These are phyloP conservation scores for Aspergillus sp. DNA, from an alignment of 2,329 filamentous ascomycete genomes.

Conservation along the genomic window DNA sequence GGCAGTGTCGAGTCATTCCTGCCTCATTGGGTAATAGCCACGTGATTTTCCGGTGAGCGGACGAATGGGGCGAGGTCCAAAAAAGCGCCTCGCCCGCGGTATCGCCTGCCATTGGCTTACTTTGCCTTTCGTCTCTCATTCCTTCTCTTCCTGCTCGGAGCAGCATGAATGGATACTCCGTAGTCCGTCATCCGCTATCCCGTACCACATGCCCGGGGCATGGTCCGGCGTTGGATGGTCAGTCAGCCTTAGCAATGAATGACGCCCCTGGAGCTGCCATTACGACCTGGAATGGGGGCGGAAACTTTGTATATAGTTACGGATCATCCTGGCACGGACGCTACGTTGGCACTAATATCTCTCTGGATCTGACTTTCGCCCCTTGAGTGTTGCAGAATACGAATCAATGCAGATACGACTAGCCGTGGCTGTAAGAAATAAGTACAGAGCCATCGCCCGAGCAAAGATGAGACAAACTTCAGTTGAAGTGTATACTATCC, in stretches of 20 bases:
- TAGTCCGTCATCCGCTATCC: background rate
- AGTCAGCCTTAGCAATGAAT: background rate
- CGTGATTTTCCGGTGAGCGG: conserved; percentile 32
- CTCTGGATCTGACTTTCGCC: background rate
- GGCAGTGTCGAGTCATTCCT: background rate
- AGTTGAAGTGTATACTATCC: background rate
- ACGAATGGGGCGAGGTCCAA: background rate
- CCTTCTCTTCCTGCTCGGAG: background rate
- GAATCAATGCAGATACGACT: background rate
- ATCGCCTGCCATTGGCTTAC: background rate
- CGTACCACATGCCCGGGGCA: no score
- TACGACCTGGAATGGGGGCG: background rate
- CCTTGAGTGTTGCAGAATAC: background rate
- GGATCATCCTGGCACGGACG: background rate
- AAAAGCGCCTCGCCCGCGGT: background rate
- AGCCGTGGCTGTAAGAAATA: background rate
- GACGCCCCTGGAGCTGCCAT: background rate
- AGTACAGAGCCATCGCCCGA: background rate
- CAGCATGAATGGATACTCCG: background rate
- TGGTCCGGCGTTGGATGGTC: no score
- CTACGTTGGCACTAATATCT: background rate
- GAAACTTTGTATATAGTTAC: background rate
- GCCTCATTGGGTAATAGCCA: conserved; percentile 13
- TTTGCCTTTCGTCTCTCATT: background rate
- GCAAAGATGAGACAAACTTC: background rate